Base-by-base conservation (phyloP, 179 eudicot genomes). In the Spinacia oleracea region DNA sequence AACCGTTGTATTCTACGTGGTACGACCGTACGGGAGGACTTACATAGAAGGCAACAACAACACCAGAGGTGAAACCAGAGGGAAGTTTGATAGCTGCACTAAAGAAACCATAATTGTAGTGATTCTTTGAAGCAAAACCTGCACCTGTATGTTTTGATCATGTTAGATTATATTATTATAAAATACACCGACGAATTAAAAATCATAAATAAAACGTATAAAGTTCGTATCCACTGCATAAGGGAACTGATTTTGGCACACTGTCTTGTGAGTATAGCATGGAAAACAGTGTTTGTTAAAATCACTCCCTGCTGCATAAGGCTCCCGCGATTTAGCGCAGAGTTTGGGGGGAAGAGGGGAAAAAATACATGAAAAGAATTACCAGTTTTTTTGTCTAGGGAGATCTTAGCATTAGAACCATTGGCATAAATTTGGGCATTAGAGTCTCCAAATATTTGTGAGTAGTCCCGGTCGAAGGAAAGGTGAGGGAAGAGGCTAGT, bases 41-140 rank as follows among this genome's bases (percentile, higher is more conserved):
- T 81, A 95, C 98, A 83, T 95, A 95, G 48, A 91, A 95, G 74
- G 98, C 98, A 20, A 93, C 88, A 2, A 95, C 98, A 63, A 95
- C 89, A 55, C 98, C 98, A 79, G 98, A 91, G 76, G 95, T 87
- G 71, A 90, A 90, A 77, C 97, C 95, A 72, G 93, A 72, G 70
- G 98, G 98, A 74, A 93, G 88, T 79, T 93, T 91, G n/a, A 95
- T 76, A 50, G 95, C 90, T 55, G 97, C 93, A 88, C 90, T 95
- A 80, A 93, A 95, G 67, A 95, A 95, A 11, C 98, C 98, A 80
- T 93, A 84, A 65, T 89, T 78, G 85, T 91, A 93, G 73, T 81
- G 86, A 78, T 79, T 85, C 80, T 82, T 88, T 0, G 98, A 93
- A 2, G 75, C 86, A 80, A 95, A 48, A 60, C 98, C 98, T 31